Evolutionary conservation across 1,284 basidiomycete genomes (phyloP).

Genomic region (Apiotrichum gamsii): DNA sequence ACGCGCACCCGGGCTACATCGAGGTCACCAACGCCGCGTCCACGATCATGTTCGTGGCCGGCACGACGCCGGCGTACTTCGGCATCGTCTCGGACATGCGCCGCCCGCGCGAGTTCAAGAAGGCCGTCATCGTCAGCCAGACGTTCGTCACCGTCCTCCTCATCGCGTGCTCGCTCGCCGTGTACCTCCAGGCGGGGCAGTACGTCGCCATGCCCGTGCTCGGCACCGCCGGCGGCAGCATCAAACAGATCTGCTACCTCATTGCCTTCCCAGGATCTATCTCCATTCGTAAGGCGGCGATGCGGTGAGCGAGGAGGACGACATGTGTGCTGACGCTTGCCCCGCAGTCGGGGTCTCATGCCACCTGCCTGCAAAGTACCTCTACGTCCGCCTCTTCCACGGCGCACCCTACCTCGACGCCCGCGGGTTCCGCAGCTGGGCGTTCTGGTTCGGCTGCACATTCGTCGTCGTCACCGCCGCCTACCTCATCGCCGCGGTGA

Average conservation of each 20-base stretch:
- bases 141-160: constrained; percentile 8
- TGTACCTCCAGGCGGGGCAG: constrained; percentile 3
- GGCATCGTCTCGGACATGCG: constrained; percentile 39
- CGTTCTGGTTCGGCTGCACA: constrained; percentile 53
- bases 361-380: constrained; percentile 48
- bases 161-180: constrained; percentile 7
- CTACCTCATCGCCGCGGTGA: constrained; percentile 9
- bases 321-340: constrained; percentile 28
- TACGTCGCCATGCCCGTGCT: constrained; percentile 27
- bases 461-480: constrained; percentile 1
- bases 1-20: constrained; percentile 22
- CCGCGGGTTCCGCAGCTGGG: constrained; percentile 56
- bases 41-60: constrained; percentile 25
- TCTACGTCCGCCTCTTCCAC: constrained; percentile 58
- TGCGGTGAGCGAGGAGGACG: too few species aligned
- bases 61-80: constrained; percentile 26
- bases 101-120: constrained; percentile 27
- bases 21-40: constrained; percentile 29
- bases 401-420: constrained; percentile 55
- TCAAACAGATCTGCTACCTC: constrained; percentile 38
- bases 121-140: constrained; percentile 21
- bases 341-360: constrained; percentile 21
- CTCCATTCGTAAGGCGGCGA: constrained; percentile 16
- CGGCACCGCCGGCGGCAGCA: constrained; percentile 35
- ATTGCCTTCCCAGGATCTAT: constrained; percentile 35